Percentiles rank a stretch among this genome's conserved stretches.
These are phyloP conservation scores for Chlorella sp. DNA, from an alignment of 139 green algal species.

Conservation along the genomic window DNA sequence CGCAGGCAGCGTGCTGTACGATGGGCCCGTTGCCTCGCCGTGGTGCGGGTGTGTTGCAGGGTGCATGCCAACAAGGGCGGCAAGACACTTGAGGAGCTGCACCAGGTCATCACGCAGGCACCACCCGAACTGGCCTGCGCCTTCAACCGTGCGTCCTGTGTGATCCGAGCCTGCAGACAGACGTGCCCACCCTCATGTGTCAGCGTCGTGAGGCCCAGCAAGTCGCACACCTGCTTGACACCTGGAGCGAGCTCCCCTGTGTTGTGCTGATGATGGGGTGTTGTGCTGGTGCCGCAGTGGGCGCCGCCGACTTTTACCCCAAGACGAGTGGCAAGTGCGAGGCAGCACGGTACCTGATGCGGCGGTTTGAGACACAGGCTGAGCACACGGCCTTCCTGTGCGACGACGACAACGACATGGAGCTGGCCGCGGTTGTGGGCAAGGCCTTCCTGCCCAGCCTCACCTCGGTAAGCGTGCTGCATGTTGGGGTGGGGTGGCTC, in stretches of 20 bases:
- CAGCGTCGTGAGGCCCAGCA: too few species aligned
- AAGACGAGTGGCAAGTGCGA: slow-evolving; percentile 54
- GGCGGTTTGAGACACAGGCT: slow-evolving; percentile 21
- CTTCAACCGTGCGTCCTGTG: slow-evolving; percentile 37
- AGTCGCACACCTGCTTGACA: too few species aligned
- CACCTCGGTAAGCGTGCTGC: slow-evolving; percentile 38
- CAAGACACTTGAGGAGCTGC: slow-evolving; percentile 29
- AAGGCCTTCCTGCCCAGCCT: slow-evolving; percentile 57
- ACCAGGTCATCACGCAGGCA: not conserved
- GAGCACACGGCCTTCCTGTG: slow-evolving; percentile 49
- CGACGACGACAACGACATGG: slow-evolving; percentile 77
- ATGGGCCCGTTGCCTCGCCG: too few species aligned
- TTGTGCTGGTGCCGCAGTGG: slow-evolving; percentile 19
- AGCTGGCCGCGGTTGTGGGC: slow-evolving; percentile 48
- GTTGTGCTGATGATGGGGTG: too few species aligned
- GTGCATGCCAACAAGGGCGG: slow-evolving; percentile 21
- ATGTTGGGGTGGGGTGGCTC: too few species aligned
- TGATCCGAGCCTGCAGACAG: too few species aligned
- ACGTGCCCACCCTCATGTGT: too few species aligned
- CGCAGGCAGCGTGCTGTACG: too few species aligned
- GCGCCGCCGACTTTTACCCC: slow-evolving; percentile 66
- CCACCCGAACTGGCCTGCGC: slow-evolving; percentile 34
- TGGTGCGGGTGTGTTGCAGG: slow-evolving; percentile 8
- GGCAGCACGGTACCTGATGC: slow-evolving; percentile 53
- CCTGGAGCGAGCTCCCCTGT: too few species aligned